phyloP scores from a whole-genome alignment of 2,329 filamentous ascomycete species.

The Camptophora hylomeconis region DNA sequence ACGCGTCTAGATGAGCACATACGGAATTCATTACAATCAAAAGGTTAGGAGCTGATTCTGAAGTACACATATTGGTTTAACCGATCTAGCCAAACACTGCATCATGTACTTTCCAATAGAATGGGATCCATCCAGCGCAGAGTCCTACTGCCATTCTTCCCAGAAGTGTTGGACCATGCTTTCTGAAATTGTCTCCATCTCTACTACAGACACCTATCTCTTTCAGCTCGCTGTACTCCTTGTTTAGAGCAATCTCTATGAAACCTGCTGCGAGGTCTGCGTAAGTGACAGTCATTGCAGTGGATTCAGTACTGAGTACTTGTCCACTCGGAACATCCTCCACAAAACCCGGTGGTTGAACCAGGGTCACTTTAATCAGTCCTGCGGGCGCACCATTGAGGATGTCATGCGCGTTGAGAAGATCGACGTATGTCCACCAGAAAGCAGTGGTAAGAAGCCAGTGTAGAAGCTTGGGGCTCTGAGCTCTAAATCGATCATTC shows the following conservation, averaged over 20 bases:
- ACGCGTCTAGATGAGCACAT: too few relatives aligned
- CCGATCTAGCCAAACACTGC: too few relatives aligned
- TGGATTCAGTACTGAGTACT: slow-evolving; percentile 3
- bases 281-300: slow-evolving; percentile 2
- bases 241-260: slow-evolving; percentile 1
- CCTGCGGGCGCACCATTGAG: slow-evolving; percentile 1
- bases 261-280: slow-evolving; percentile 4
- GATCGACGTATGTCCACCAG: slow-evolving; percentile 4
- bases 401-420: slow-evolving; percentile 1
- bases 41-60: too few relatives aligned
- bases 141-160: slow-evolving; percentile 1
- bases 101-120: too few relatives aligned
- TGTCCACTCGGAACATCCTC: slow-evolving; percentile 4
- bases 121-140: slow-evolving; percentile 3
- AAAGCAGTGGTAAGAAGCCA: slow-evolving; percentile 8
- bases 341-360: slow-evolving; percentile 4
- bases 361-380: slow-evolving; percentile 1
- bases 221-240: slow-evolving; percentile 1
- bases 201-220: slow-evolving; percentile 6
- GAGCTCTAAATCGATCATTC: slow-evolving; percentile 4
- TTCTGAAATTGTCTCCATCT: slow-evolving; percentile 3
- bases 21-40: too few relatives aligned
- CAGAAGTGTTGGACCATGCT: slow-evolving; percentile 4
- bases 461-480: slow-evolving; percentile 4
- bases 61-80: too few relatives aligned